Conservation (phyloP, 148 eudicot genomes). For the Chenopodium formosanum region DNA sequence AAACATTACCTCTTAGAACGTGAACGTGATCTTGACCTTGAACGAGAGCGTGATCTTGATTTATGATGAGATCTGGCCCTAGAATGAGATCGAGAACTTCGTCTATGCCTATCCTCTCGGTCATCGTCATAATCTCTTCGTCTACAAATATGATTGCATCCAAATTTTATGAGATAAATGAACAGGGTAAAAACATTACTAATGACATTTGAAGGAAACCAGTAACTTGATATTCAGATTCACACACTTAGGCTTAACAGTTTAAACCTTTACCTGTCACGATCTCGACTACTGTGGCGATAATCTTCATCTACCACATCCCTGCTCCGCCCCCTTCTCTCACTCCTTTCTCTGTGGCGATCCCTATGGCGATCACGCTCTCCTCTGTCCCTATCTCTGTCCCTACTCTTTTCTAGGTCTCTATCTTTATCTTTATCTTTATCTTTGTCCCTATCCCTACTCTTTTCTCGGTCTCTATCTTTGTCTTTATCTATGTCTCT, state of each 20-base stretch:
- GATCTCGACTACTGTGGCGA: constrained; percentile 50
- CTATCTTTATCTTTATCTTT: constrained; percentile 14
- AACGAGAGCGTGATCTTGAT: constrained; percentile 71
- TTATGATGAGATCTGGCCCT: constrained; percentile 71
- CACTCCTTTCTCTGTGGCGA: constrained; percentile 56
- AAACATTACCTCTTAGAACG: constrained; percentile 66
- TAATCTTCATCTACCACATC: constrained; percentile 59
- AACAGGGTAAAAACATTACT: neutral
- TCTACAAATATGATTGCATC: constrained; percentile 33
- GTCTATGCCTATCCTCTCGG: constrained; percentile 62
- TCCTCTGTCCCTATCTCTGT: constrained; percentile 37
- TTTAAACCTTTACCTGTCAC: constrained; percentile 47
- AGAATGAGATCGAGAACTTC: constrained; percentile 69
- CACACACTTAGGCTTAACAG: neutral
- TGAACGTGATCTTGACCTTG: constrained; percentile 63
- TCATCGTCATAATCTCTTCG: constrained; percentile 69
- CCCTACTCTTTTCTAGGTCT: constrained; percentile 34
- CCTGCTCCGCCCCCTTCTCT: constrained; percentile 71
- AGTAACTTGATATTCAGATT: neutral
- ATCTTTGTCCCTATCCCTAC: constrained; percentile 21
- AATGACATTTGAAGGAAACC: neutral
- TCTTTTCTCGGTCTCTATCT: constrained; percentile 29
- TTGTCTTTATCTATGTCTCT: constrained; percentile 38
- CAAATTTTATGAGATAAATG: neutral
- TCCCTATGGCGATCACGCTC: constrained; percentile 56